Evolutionary conservation across 495 filamentous ascomycete genomes (phyloP).

Genomic region (Lepraria neglecta): DNA sequence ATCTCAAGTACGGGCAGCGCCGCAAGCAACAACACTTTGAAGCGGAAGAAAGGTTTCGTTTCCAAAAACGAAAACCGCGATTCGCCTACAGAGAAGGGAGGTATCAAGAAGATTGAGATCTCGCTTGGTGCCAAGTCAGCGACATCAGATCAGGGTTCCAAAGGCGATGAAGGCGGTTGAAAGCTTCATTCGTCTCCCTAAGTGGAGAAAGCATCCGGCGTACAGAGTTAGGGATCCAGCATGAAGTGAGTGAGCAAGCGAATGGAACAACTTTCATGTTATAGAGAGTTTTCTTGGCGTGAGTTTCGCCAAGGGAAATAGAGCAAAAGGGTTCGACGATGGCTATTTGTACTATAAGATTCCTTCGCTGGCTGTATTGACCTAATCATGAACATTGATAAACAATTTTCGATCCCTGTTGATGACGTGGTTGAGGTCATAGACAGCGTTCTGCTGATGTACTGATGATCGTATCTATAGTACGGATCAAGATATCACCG

Average conservation of each 20-base stretch:
- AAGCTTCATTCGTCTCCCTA: background rate
- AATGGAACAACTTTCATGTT: background rate
- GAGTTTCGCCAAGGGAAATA: background rate
- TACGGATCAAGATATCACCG: too few species aligned
- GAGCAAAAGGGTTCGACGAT: background rate
- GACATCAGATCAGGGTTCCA: constrained; percentile 10
- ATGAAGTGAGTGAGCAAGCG: too few species aligned
- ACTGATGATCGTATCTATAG: too few species aligned
- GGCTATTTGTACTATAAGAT: constrained; percentile 11
- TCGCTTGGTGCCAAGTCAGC: constrained; percentile 23
- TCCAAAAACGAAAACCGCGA: constrained; percentile 18
- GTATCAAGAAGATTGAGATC: constrained; percentile 35
- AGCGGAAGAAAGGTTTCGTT: constrained; percentile 39
- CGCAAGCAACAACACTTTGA: constrained; percentile 26
- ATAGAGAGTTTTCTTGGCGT: constrained; percentile 7
- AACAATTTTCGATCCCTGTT: too few species aligned
- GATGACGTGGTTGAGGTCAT: too few species aligned
- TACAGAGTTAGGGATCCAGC: background rate
- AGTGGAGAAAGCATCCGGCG: background rate
- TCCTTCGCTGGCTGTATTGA: constrained; percentile 4
- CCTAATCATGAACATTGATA: background rate
- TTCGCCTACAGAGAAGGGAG: constrained; percentile 10
- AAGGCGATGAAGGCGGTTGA: constrained; percentile 17
- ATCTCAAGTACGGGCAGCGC: constrained; percentile 31
- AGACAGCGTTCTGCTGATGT: too few species aligned